Evolutionary conservation across 768 basidiomycete species (phyloP), one percentile per base, ranked within the genome.

Genomic region (Leccinum olivaceopallidum): DNA sequence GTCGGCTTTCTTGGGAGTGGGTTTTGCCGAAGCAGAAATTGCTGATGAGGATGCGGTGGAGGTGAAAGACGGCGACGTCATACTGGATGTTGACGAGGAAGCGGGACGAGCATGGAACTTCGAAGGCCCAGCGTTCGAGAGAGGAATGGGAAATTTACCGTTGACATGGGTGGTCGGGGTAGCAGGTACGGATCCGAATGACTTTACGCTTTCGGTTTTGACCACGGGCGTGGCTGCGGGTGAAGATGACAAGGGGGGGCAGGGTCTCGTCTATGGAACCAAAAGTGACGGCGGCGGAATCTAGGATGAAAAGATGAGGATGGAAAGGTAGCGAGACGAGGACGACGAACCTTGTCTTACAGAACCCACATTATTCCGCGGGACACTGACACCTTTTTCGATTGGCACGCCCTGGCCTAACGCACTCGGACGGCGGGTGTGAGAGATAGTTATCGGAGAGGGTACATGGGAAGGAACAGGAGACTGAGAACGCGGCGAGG

Each of bases 211-310:
- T 69, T 88, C 88, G 63, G 85, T 79, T 79, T 86, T 89, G 70
- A 85, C 79, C 65, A 76, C 81, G 60, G 79, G 84, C 37, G 84
- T 81, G 55, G 84, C 78, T 57, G 91, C 89, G 37, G 93, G 92
- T 9, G 92, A 92, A 51, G 92, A 90, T 39, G 92, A 90, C 68
- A 94, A 87, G 62, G 88, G 82, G 82, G 56, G 91, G 86, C 65
- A 78, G 73, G 14, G 81, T 83, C 75, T 92, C 90, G 77, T 93
- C 89, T 81, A 95, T 91, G 52, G 93, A 93, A 67, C 94, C 94
- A 79, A 95, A 95, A 54, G 89, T 90, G 65, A 96, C 87, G 55
- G 83, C 78, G 60, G 83, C 78, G 60, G 86, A 85, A 68, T 82
- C 85, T 90, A 63, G 51, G 53, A 54, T 16, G 28, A 55, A 51